Conservation (phyloP, 208 protist genomes). For the Trichomonas tenax region DNA sequence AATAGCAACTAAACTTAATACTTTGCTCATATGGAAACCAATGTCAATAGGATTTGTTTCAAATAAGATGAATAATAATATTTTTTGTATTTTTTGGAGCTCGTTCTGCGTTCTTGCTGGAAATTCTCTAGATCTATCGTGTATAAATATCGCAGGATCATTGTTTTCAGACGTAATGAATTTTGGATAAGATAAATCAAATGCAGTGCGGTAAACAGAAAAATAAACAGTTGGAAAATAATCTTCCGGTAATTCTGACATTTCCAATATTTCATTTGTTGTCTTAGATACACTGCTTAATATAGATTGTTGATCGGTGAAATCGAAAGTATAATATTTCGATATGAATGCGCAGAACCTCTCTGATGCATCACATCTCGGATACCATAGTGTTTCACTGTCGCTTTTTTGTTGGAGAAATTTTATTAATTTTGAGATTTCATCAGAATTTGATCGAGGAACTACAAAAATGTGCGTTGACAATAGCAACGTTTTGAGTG, state of each 20-base stretch:
- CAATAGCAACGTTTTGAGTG: not conserved
- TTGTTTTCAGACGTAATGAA: not conserved
- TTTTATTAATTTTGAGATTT: not conserved
- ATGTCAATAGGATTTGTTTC: not conserved
- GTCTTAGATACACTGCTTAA: not conserved
- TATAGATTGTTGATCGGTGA: not conserved
- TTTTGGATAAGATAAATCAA: not conserved
- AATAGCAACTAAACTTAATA: not conserved
- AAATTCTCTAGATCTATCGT: not conserved
- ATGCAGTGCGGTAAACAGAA: not conserved
- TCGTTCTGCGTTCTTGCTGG: not conserved
- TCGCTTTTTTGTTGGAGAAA: not conserved
- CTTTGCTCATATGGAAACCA: not conserved
- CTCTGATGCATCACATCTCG: not conserved
- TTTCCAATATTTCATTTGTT: not conserved
- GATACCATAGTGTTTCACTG: not conserved
- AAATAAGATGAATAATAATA: not conserved
- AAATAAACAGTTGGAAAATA: not conserved
- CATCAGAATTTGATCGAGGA: not conserved
- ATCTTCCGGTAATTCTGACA: not conserved
- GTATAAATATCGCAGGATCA: not conserved
- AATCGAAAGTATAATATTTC: not conserved
- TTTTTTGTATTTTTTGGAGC: not conserved
- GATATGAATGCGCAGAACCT: not conserved
- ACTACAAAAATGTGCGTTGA: not conserved